These are phyloP conservation scores for Aspergillus bombycis DNA, from an alignment of 2,329 filamentous ascomycete genomes.

Conservation along the genomic window DNA sequence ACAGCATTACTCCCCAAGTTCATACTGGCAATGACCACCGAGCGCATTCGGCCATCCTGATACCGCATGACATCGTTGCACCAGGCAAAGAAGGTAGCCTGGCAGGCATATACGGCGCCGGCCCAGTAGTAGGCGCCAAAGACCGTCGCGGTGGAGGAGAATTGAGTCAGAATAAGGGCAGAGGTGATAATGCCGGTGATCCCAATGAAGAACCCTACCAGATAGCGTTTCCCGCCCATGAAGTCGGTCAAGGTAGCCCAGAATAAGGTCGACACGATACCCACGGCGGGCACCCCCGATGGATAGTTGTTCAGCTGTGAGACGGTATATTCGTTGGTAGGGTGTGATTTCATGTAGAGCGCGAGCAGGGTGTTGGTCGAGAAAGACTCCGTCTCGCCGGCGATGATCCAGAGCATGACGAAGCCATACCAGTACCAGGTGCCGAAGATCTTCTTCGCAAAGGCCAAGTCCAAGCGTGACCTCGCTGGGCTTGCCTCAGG, in stretches of 20 bases:
- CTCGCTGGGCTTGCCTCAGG: slow-evolving; percentile 27
- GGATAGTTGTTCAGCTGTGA: slow-evolving; percentile 58
- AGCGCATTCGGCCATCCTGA: slow-evolving; percentile 65
- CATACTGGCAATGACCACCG: slow-evolving; percentile 72
- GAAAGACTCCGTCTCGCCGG: slow-evolving; percentile 72
- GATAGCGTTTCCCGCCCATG: slow-evolving; percentile 61
- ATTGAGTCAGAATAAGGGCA: slow-evolving; percentile 61
- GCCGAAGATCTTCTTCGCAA: slow-evolving; percentile 35
- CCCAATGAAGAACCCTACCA: slow-evolving; percentile 69
- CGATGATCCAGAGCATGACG: slow-evolving; percentile 57
- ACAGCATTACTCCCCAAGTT: slow-evolving; percentile 69
- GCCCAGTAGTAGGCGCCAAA: slow-evolving; percentile 73
- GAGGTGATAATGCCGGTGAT: slow-evolving; percentile 65
- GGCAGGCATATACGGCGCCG: slow-evolving; percentile 70
- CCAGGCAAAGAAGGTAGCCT: slow-evolving; percentile 77
- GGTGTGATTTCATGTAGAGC: slow-evolving; percentile 55
- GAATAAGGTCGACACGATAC: slow-evolving; percentile 63
- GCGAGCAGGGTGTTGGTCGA: slow-evolving; percentile 63
- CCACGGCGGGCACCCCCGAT: slow-evolving; percentile 56
- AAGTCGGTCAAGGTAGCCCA: slow-evolving; percentile 69
- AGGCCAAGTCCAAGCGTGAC: slow-evolving; percentile 24
- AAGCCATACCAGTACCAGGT: slow-evolving; percentile 44
- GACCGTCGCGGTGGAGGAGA: slow-evolving; percentile 55
- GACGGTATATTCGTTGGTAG: slow-evolving; percentile 50
- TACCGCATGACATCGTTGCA: slow-evolving; percentile 70